Base-by-base conservation (phyloP, 179 eudicot species). In the Spergularia azorica region DNA sequence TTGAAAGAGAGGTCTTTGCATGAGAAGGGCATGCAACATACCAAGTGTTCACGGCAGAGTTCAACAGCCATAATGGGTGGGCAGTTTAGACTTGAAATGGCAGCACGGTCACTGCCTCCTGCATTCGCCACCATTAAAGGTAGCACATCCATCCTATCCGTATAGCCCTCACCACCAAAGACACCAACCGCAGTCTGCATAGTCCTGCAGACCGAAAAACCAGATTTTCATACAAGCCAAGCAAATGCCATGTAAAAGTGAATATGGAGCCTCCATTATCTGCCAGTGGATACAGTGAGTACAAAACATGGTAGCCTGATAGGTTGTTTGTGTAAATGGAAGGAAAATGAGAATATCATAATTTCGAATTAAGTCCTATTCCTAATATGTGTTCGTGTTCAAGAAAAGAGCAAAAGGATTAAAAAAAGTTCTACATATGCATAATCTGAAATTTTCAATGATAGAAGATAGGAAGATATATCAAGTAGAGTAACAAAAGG, bases 151-250 rank as follows among this genome's bases (percentile, higher is more conserved):
- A 83, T 86, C 82, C 84, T 81, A 84, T 88, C 88, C 8, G 91
- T 83, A 70, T 92, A 92, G 74, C 90, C 96, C 59, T 88, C 96
- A 66, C 97, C 97, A 52, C 98, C 98, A 80, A 94, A 94, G 69
- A 90, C 98, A 72, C 98, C 98, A 83, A 84, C 97, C 61, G 98
- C 97, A 81, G 98, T 94, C 84, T 94, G 98, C 86, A 94, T 89
- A 56, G 98, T 92, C 88, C 98, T 92, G 83, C 66, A 74, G 60
- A 78, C 15, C 68, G 66, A 38, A 71, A 14, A 58, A 43, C 70
- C 21, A 18, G 46, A 67, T 21, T 63, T 55, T 73, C 73, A 66
- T 62, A 51, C 67, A 74, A 17, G 56, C 58, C 43, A 69, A 68
- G 32, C 61, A 14, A 16, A 57, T n/a, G 39, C 50, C 57, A 56